Base-by-base conservation (phyloP, 2,329 filamentous ascomycete species). In the Corinectria fuckeliana region DNA sequence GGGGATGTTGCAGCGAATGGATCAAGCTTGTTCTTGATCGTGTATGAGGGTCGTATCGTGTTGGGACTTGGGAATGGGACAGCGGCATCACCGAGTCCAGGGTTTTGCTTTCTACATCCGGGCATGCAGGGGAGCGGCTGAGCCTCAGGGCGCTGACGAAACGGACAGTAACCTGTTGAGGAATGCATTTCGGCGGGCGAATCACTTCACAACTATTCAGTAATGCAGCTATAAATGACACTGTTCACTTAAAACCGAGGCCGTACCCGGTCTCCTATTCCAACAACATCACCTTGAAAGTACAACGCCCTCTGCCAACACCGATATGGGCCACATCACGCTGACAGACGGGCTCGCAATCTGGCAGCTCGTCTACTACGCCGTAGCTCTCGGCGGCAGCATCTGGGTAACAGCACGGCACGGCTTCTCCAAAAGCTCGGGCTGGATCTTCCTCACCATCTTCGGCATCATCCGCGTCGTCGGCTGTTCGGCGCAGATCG, bases 401-500 rank as follows among this genome's bases (percentile, higher is more conserved):
- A 21, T 57, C 20, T 53, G 48, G 41, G 49, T 57, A n/a, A 45
- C 49, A 2, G 34, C 44, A 4, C 48, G 53, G 5, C 58, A 60
- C 20, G 58, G 44, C 2, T 50, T 57, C 8, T 26, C 45, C 14
- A 57, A 57, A 28, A 49, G 13, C 21, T 57, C 49, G 3, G 49
- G 49, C 5, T 57, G 44, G 53, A 32, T 57, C 18, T 53, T 60
- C 28, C 36, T 60, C 14, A 16, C 38, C n/a, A 57, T 57, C 18
- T 57, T 50, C 26, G 20, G 53, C 20, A 20, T n/a, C n/a, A 50
- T 57, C 6, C 18, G 44, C 11, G 14, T 60, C 16, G 30, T 57
- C 44, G 39, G 49, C 13, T 39, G 48, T 11, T 48, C 48, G 13
- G 50, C 58, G 0, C 42, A 60, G n/a, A 41, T 57, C 7, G 53